Conservation (phyloP, 768 basidiomycete species). For the Neoboletus brunneissimus region DNA sequence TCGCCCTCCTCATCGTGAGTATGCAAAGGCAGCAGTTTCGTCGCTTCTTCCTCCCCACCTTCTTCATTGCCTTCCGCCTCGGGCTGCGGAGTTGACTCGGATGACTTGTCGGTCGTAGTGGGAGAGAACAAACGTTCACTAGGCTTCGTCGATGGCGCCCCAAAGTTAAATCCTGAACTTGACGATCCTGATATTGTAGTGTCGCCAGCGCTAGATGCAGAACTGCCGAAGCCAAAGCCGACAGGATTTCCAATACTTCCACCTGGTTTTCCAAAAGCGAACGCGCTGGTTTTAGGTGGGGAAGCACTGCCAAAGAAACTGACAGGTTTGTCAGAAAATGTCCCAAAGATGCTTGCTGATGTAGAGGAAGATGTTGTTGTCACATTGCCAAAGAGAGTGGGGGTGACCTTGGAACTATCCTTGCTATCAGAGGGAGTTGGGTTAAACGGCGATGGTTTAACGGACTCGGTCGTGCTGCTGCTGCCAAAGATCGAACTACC, state of each 20-base stretch:
- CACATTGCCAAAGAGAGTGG: constrained; percentile 21
- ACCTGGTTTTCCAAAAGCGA: constrained; percentile 31
- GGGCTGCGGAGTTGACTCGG: constrained; percentile 31
- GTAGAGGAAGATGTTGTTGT: constrained; percentile 9
- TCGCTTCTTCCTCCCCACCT: constrained; percentile 30
- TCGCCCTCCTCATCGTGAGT: constrained; percentile 69
- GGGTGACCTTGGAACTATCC: constrained; percentile 12
- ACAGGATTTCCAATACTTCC: constrained; percentile 64
- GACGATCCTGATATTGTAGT: constrained; percentile 12
- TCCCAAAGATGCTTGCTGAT: constrained; percentile 19
- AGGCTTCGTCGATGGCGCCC: constrained; percentile 18
- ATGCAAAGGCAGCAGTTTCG: constrained; percentile 21
- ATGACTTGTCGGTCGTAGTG: constrained; percentile 26
- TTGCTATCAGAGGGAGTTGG: constrained; percentile 8
- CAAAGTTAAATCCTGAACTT: constrained; percentile 25
- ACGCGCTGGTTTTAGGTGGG: constrained; percentile 22
- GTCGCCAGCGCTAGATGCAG: constrained; percentile 21
- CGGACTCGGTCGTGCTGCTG: constrained; percentile 12
- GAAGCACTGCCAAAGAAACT: constrained; percentile 31
- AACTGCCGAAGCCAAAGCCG: constrained; percentile 49
- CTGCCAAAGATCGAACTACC: constrained; percentile 27
- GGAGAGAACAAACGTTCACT: constrained; percentile 28
- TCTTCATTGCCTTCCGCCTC: constrained; percentile 24
- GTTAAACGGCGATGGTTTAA: constrained; percentile 12
- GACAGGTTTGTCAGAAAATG: constrained; percentile 24